A percentile compares a stretch with the other conserved stretches of the same genome.
Conservation (phyloP, 179 eudicot genomes). For the Beta lomatogona region DNA sequence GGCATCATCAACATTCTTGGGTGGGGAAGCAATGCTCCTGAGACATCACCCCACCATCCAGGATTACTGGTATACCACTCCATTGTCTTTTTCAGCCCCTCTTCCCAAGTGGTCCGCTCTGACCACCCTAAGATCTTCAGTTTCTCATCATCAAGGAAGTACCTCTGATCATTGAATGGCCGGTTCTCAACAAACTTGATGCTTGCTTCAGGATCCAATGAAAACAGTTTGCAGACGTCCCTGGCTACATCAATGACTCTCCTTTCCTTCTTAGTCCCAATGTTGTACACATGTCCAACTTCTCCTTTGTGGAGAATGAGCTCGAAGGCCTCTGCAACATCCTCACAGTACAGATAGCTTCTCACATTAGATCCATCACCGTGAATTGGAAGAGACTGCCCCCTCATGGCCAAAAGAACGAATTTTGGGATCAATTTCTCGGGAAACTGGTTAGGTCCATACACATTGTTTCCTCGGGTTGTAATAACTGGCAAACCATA, state of each 20-base stretch:
- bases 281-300: slow-evolving; percentile 57
- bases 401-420: slow-evolving; percentile 55
- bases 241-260: slow-evolving; percentile 60
- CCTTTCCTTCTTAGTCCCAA: slow-evolving; percentile 59
- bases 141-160: slow-evolving; percentile 64
- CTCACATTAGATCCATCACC: slow-evolving; percentile 65
- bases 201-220: slow-evolving; percentile 39
- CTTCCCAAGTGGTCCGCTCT: slow-evolving; percentile 58
- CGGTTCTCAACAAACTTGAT: slow-evolving; percentile 66
- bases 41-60: slow-evolving; percentile 94
- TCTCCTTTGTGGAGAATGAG: slow-evolving; percentile 54
- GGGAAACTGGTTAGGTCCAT: slow-evolving; percentile 68
- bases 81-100: slow-evolving; percentile 61
- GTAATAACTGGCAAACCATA: slow-evolving; percentile 65
- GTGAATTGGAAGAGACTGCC: slow-evolving; percentile 58
- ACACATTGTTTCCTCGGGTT: slow-evolving; percentile 57
- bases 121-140: slow-evolving; percentile 58
- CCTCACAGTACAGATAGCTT: slow-evolving; percentile 63
- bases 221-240: slow-evolving; percentile 55
- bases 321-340: slow-evolving; percentile 70
- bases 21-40: slow-evolving; percentile 90
- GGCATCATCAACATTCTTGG: slow-evolving; percentile 97
- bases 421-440: slow-evolving; percentile 64
- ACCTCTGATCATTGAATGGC: slow-evolving; percentile 77
- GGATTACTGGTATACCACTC: slow-evolving; percentile 72